A percentile compares a stretch with the other conserved stretches of the same genome.
phyloP scores from a whole-genome alignment of 2,329 filamentous ascomycete species.

The Venturiaceae sp. region DNA sequence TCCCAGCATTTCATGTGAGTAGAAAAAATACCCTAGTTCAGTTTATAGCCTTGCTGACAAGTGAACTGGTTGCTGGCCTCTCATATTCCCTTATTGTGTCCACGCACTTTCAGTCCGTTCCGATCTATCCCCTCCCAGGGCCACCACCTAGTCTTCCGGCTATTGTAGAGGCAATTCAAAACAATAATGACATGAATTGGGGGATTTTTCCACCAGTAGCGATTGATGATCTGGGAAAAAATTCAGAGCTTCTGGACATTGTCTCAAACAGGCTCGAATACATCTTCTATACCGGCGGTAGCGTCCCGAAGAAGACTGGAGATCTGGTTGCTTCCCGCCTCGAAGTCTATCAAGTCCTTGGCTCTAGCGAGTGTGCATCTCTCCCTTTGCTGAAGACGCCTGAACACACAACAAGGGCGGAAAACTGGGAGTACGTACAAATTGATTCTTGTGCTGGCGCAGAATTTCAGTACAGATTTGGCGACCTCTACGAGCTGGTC shows the following conservation, averaged over 20 bases:
- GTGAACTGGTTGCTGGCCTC: neutral
- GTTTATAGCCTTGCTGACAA: neutral
- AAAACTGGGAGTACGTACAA: constrained; percentile 2
- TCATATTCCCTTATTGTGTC: neutral
- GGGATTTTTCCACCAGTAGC: neutral
- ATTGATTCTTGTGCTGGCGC: constrained; percentile 7
- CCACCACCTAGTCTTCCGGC: neutral
- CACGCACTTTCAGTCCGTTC: neutral
- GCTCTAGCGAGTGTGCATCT: neutral
- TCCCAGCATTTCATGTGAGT: neutral
- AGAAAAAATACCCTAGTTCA: neutral
- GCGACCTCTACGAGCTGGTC: constrained; percentile 24
- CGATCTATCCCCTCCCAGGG: neutral
- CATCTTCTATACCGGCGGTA: neutral
- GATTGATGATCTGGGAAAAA: neutral
- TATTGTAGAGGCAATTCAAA: neutral
- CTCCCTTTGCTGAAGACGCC: neutral
- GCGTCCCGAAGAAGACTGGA: neutral
- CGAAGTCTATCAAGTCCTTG: neutral
- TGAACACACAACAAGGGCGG: neutral
- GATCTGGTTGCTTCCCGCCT: neutral
- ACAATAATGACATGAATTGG: neutral
- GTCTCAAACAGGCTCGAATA: neutral
- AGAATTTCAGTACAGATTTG: constrained; percentile 14
- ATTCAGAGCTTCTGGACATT: neutral